Percentiles rank a stretch among this genome's conserved stretches.
These are phyloP conservation scores for Macaranga tanarius DNA, from an alignment of 441 rosid species.

Conservation along the genomic window DNA sequence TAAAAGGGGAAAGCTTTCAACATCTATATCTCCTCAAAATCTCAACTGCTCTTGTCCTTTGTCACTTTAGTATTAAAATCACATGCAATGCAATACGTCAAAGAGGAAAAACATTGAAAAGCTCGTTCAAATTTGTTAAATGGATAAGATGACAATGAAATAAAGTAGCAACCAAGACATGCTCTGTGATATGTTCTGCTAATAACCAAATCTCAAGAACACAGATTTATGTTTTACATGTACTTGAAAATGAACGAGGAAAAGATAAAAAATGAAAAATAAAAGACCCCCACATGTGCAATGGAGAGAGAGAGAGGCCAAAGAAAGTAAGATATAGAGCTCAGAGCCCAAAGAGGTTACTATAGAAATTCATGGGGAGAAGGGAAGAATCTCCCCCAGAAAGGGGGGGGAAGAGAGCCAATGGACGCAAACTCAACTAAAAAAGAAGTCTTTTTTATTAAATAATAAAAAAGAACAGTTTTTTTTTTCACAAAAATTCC, in stretches of 20 bases:
- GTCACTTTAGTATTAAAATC: not conserved
- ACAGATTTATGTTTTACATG: conserved; percentile 40
- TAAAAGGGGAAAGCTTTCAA: not conserved
- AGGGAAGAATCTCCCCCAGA: conserved; percentile 36
- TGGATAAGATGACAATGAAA: conserved; percentile 39
- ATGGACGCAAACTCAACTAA: conserved; percentile 27
- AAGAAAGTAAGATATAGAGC: conserved; percentile 2
- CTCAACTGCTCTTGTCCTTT: not conserved
- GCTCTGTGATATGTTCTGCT: conserved; percentile 27
- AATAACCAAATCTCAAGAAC: conserved; percentile 33
- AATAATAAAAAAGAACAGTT: no score
- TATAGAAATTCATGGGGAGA: conserved; percentile 36
- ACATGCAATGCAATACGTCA: not conserved
- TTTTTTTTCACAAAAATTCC: conserved; percentile 14
- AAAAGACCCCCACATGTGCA: conserved; percentile 50
- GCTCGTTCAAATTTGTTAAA: conserved; percentile 26
- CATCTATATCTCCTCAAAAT: conserved; percentile 2
- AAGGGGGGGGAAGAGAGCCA: conserved; percentile 31
- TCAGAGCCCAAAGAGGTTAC: conserved; percentile 24
- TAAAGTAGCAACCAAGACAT: conserved; percentile 34
- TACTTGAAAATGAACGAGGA: conserved; percentile 13
- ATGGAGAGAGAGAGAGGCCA: not conserved
- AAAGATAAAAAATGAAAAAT: conserved; percentile 21
- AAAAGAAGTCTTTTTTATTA: not conserved
- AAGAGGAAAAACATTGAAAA: conserved; percentile 29